Percentiles rank a stretch among this genome's conserved stretches.
Conservation (phyloP, 257 asterid genomes). For the Nicotiana attenuata region DNA sequence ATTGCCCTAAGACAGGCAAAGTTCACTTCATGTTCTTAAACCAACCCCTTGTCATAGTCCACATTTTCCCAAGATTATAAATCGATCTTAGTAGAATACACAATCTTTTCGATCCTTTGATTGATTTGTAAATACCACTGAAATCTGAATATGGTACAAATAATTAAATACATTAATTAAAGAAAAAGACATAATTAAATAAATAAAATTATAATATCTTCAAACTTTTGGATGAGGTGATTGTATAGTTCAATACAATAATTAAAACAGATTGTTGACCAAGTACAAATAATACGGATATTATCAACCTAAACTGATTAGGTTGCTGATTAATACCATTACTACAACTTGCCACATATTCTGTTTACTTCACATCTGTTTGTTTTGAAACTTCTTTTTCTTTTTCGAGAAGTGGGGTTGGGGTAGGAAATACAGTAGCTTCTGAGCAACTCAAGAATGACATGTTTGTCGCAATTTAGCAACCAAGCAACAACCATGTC, state of each 20-base stretch:
- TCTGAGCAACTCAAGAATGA: neutral
- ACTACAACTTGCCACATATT: neutral
- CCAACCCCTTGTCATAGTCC: neutral
- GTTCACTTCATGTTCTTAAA: neutral
- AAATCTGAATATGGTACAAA: no score
- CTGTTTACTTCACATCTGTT: neutral
- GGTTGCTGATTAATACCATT: neutral
- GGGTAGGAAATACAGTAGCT: no score
- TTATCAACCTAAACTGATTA: neutral
- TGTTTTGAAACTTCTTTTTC: no score
- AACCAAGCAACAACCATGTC: neutral
- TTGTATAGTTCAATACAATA: neutral
- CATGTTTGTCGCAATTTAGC: constrained; percentile 16
- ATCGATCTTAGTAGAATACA: neutral
- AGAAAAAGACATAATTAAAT: neutral
- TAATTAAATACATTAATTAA: no score
- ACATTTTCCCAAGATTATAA: neutral
- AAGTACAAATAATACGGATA: no score
- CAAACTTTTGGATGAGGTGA: neutral
- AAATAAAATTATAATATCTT: neutral
- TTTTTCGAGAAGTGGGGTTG: neutral
- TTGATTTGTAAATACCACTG: neutral
- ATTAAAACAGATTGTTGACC: no score
- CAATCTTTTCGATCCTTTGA: neutral
- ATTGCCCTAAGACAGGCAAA: neutral